Evolutionary conservation across 2,329 filamentous ascomycete species (phyloP).

Genomic region (Epicoccum sorghinum): DNA sequence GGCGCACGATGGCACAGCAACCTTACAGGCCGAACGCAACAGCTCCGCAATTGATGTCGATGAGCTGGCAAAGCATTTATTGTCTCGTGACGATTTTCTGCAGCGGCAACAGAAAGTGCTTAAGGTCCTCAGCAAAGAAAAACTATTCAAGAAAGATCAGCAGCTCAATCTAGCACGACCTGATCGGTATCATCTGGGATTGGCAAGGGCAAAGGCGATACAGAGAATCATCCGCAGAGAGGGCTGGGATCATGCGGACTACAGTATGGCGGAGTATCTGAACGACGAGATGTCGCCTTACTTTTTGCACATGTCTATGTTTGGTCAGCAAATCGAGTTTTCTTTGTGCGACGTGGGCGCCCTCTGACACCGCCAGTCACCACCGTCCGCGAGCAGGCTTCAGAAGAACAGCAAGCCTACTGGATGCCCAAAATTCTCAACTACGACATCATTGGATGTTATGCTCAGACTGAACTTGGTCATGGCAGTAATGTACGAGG

Average conservation of each 20-base stretch:
- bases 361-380: conserved; percentile 39
- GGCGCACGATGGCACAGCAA: conserved; percentile 53
- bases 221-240: conserved; percentile 54
- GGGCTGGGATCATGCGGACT: conserved; percentile 57
- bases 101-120: conserved; percentile 56
- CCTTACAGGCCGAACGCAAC: conserved; percentile 54
- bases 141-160: conserved; percentile 57
- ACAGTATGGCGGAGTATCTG: conserved; percentile 59
- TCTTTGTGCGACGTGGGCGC: conserved; percentile 22
- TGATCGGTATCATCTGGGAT: conserved; percentile 59
- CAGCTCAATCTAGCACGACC: conserved; percentile 59
- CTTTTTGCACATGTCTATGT: conserved; percentile 60
- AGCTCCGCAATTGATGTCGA: conserved; percentile 53
- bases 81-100: conserved; percentile 56
- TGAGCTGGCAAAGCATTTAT: conserved; percentile 55
- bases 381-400: conserved; percentile 59
- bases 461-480: conserved; percentile 60
- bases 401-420: conserved; percentile 54
- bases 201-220: conserved; percentile 59
- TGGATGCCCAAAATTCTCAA: conserved; percentile 58
- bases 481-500: conserved; percentile 61
- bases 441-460: conserved; percentile 59
- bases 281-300: conserved; percentile 61
- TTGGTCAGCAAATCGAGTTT: conserved; percentile 43
- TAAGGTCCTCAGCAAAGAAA: conserved; percentile 53